Percentiles rank a stretch among this genome's conserved stretches.
phyloP scores from a whole-genome alignment of 202 grass and related monocot genomes.

The Carex arenaria region DNA sequence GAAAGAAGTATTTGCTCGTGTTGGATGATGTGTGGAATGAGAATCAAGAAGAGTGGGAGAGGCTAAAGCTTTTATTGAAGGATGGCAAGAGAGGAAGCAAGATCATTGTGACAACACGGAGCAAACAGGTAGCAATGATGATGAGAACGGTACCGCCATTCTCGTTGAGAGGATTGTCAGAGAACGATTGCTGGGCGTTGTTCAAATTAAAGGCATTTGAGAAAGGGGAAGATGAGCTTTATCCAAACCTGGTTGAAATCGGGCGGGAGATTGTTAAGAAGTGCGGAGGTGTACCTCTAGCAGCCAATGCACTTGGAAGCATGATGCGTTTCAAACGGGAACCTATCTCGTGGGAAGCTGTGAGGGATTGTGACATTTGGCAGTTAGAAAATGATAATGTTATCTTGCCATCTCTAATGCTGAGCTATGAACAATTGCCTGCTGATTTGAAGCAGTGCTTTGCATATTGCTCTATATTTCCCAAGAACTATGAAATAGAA shows the following conservation, averaged over 20 bases:
- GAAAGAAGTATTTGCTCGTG: constrained; percentile 60
- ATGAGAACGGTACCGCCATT: constrained; percentile 38
- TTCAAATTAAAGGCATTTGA: constrained; percentile 43
- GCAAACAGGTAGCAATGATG: constrained; percentile 26
- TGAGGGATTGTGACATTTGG: constrained; percentile 45
- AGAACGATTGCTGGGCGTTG: constrained; percentile 54
- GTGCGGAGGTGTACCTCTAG: constrained; percentile 47
- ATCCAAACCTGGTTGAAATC: constrained; percentile 29
- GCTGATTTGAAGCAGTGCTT: constrained; percentile 48
- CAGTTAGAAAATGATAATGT: constrained; percentile 31
- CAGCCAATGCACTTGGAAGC: constrained; percentile 56
- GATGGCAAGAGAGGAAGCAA: constrained; percentile 53
- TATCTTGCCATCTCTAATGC: constrained; percentile 48
- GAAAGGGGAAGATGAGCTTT: constrained; percentile 19
- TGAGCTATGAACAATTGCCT: constrained; percentile 47
- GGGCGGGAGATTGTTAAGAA: constrained; percentile 42
- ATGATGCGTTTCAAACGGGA: constrained; percentile 48
- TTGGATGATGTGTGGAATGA: constrained; percentile 57
- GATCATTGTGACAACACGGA: constrained; percentile 66
- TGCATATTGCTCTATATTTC: constrained; percentile 50
- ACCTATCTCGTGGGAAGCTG: constrained; percentile 30
- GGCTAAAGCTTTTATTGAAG: constrained; percentile 32
- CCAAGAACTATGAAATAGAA: constrained; percentile 37
- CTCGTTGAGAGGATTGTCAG: constrained; percentile 29
- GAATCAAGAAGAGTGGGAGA: constrained; percentile 48